A percentile compares a stretch with the other conserved stretches of the same genome.
Evolutionary conservation across 306 rosid genomes (phyloP).

Genomic region (Cucurbita moschata): DNA sequence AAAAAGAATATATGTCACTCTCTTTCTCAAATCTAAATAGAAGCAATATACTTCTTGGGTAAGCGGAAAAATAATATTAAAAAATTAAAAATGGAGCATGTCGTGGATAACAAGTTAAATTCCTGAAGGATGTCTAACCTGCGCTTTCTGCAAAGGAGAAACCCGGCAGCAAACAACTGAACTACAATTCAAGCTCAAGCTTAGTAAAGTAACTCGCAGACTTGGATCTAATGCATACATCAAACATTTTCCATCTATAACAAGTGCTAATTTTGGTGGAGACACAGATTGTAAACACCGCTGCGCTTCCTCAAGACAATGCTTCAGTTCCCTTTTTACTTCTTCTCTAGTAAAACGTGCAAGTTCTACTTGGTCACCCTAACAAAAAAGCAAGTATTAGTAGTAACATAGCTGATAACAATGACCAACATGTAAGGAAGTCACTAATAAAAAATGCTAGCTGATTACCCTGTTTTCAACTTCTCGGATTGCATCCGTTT

Average conservation of each 20-base stretch:
- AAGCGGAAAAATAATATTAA: not conserved
- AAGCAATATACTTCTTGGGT: not conserved
- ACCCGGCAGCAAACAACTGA: constrained; percentile 98
- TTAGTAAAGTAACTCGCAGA: constrained; percentile 68
- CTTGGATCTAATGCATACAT: constrained; percentile 91
- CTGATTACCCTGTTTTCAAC: constrained; percentile 72
- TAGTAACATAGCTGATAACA: not conserved
- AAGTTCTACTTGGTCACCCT: constrained; percentile 97
- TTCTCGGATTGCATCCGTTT: constrained; percentile 87
- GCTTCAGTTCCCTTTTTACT: constrained; percentile 60
- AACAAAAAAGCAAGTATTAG: constrained; percentile 9
- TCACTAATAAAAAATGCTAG: not conserved
- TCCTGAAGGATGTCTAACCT: constrained; percentile 31
- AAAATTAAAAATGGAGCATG: not conserved
- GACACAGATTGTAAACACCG: constrained; percentile 28
- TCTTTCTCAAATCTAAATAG: not conserved
- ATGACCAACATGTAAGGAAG: not conserved
- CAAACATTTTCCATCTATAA: constrained; percentile 90
- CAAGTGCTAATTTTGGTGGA: constrained; percentile 80
- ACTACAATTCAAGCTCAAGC: constrained; percentile 78
- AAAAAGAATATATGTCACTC: not conserved
- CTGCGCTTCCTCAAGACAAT: constrained; percentile 66
- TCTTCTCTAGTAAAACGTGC: constrained; percentile 75
- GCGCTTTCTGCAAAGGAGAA: constrained; percentile 96
- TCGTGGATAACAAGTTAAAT: not conserved